Base-by-base conservation (phyloP, 2,329 filamentous ascomycete species). In the Cladosporium sp. region DNA sequence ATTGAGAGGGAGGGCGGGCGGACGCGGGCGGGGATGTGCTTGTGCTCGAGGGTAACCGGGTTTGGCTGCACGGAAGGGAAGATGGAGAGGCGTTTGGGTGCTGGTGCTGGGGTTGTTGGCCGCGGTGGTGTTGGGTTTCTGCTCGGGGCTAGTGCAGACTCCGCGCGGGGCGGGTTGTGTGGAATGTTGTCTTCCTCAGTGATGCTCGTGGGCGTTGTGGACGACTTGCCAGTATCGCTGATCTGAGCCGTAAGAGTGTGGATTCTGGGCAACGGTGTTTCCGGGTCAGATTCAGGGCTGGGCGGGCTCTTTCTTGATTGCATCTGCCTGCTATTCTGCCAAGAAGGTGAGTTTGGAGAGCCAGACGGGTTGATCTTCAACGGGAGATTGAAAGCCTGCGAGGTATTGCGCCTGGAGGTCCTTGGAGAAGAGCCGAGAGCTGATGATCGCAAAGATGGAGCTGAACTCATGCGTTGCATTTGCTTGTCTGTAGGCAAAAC, bases 361-460 rank as follows among this genome's bases (percentile, higher is more conserved):
- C 55, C 61, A 17, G 51, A 52, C 5, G 74, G 70, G 51, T 76
- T 74, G 42, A 74, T 60, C 50, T 66, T 64, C 17, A 72, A 59
- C 4, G 70, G 70, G 1, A 72, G 60, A 51, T 66, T 57, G 72
- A 73, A 60, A 51, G 67, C 56, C 59, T 62, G 63, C 19, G 59
- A 59, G 55, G 61, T 57, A 28, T 56, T 61, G 28, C 65, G 63
- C 8, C 54, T 43, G 30, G 43, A 25, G 37, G 28, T n/a, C 19
- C 17, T 37, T 2, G 28, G 47, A 17, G 28, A 12, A 22, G 47
- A 50, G n/a, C n/a, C 17, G 30, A 39, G 50, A n/a, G 52, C 34
- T 50, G 42, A 14, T 15, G 34, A 36, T 15, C 39, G 30, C 55
- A 56, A 14, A 28, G 45, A 34, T 7, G 59, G 49, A n/a, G 54